phyloP scores from a whole-genome alignment of 192 early-diverging fungal genomes.

The Phycomyces blakesleeanus region DNA sequence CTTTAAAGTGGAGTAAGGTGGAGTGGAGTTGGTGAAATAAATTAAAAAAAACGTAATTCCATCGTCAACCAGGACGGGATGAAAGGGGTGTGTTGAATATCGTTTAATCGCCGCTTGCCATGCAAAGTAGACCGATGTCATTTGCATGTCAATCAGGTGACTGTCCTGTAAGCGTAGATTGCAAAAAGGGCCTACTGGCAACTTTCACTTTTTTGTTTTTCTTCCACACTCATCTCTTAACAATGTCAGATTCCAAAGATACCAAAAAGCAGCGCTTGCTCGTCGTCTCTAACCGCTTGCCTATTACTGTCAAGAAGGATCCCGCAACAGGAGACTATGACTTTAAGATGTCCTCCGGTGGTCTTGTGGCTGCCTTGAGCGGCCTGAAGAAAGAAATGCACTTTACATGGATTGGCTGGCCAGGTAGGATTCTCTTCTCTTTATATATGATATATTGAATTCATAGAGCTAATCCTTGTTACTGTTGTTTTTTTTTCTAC shows the following conservation, averaged over 20 bases:
- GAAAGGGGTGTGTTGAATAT: too few species aligned
- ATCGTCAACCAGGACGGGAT: too few species aligned
- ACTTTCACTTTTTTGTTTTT: background rate
- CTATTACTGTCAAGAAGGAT: conserved; percentile 82
- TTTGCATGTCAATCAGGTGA: too few species aligned
- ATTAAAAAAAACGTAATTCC: too few species aligned
- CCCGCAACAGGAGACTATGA: conserved; percentile 40
- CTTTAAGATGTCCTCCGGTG: conserved; percentile 89
- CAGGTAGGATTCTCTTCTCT: conserved; percentile 69
- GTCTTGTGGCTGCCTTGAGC: conserved; percentile 90
- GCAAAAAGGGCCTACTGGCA: background rate
- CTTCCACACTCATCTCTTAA: background rate
- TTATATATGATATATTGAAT: too few species aligned
- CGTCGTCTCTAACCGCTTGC: conserved; percentile 95
- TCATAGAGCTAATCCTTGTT: too few species aligned
- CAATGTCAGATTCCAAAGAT: conserved; percentile 9
- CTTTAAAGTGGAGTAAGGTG: too few species aligned
- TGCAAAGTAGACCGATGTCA: too few species aligned
- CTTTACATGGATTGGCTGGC: conserved; percentile 99
- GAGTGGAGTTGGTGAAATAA: too few species aligned
- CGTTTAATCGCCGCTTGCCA: too few species aligned
- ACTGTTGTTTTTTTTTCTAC: too few species aligned
- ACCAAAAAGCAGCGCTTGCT: conserved; percentile 59
- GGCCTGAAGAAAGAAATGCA: conserved; percentile 93
- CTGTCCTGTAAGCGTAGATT: too few species aligned